phyloP scores from a whole-genome alignment of 1,284 basidiomycete genomes.

The Fomes fomentarius region DNA sequence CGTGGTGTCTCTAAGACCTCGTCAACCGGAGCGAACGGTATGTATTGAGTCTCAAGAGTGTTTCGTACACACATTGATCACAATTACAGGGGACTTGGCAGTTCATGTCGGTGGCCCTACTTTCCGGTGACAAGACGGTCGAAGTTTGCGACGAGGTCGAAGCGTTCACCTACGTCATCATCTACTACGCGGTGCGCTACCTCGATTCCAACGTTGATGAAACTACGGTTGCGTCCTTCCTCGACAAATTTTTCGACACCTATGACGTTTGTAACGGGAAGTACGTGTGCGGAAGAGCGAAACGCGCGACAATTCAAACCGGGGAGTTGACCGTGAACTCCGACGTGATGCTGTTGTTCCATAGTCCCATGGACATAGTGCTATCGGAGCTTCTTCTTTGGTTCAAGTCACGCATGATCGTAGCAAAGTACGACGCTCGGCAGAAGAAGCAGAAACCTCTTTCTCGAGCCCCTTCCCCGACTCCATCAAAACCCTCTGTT shows the following conservation, averaged over 20 bases:
- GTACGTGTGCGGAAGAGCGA: background rate
- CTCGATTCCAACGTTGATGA: background rate
- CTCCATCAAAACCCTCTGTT: background rate
- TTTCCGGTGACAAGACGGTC: background rate
- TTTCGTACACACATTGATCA: background rate
- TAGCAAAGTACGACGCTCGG: background rate
- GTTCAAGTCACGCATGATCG: background rate
- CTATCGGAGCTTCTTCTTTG: background rate
- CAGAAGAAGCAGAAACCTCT: background rate
- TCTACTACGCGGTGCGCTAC: conserved; percentile 10
- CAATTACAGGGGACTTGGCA: conserved; percentile 1
- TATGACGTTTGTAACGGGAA: background rate
- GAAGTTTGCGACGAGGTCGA: conserved; percentile 5
- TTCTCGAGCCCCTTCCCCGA: background rate
- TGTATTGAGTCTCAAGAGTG: background rate
- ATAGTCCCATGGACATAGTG: background rate
- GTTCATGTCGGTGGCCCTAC: background rate
- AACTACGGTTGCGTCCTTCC: background rate
- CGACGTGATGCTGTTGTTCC: background rate
- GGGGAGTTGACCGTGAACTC: background rate
- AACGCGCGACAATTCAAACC: background rate
- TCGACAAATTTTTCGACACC: conserved; percentile 1
- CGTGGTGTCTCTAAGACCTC: background rate
- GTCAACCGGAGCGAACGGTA: conserved; percentile 7
- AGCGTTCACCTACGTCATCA: conserved; percentile 7